These are phyloP conservation scores for Syzygium syzygioides DNA, from an alignment of 441 rosid species.

Conservation along the genomic window DNA sequence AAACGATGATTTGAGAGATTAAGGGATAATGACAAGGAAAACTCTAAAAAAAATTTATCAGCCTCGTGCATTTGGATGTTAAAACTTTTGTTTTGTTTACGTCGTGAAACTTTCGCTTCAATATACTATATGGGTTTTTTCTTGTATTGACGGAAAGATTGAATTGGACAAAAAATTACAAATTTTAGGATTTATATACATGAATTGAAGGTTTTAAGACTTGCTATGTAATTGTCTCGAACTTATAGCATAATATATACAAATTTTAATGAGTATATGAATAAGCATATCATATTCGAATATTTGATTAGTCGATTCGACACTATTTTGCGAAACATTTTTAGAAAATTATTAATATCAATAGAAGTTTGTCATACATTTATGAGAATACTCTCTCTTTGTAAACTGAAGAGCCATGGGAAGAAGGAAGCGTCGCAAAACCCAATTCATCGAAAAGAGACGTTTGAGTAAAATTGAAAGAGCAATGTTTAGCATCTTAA, in stretches of 20 bases:
- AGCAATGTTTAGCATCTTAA: not conserved
- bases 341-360: not conserved
- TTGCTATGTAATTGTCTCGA: not conserved
- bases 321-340: not conserved
- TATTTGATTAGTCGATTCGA: not conserved
- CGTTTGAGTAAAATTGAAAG: not conserved
- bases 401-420: not conserved
- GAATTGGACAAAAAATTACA: not conserved
- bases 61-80: no score
- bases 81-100: no score
- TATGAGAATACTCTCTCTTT: not conserved
- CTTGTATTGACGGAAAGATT: no score
- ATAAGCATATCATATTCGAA: not conserved
- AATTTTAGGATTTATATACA: no score
- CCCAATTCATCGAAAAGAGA: not conserved
- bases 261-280: no score
- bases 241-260: not conserved
- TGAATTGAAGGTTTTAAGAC: not conserved
- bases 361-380: not conserved
- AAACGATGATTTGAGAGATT: no score
- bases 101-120: not conserved
- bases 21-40: not conserved
- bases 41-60: no score
- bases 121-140: no score
- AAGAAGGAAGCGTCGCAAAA: not conserved